Percentiles rank a stretch among this genome's conserved stretches.
Conservation (phyloP, 129 eudicot genomes). For the Sambucus nigra region DNA sequence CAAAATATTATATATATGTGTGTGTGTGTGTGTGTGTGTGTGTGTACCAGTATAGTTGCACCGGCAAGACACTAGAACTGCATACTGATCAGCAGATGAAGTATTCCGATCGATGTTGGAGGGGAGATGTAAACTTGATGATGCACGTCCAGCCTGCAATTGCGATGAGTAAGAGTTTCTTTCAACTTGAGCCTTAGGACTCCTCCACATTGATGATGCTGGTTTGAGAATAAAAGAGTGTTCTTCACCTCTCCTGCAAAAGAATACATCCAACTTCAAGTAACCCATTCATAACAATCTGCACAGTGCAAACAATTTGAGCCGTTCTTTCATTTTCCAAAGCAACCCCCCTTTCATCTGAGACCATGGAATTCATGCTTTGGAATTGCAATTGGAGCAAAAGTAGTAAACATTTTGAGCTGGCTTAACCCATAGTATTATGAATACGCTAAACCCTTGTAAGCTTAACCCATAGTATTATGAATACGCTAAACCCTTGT, state of each 20-base stretch:
- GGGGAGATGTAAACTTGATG: conserved; percentile 34
- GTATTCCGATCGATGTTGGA: conserved; percentile 25
- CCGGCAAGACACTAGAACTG: conserved; percentile 88
- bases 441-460: too few relatives aligned
- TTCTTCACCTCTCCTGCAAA: conserved; percentile 97
- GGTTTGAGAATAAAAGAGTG: conserved; percentile 94
- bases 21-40: too few relatives aligned
- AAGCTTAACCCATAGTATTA: too few relatives aligned
- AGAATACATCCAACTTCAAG: conserved; percentile 19
- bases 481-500: too few relatives aligned
- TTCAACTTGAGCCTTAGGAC: conserved; percentile 31
- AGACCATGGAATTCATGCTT: too few relatives aligned
- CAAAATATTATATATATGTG: background rate
- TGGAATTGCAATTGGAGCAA: too few relatives aligned
- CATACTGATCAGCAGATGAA: conserved; percentile 47
- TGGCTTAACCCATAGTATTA: too few relatives aligned
- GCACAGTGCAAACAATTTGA: background rate
- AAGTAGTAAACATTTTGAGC: too few relatives aligned
- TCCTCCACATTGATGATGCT: conserved; percentile 49
- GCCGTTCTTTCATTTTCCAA: too few relatives aligned
- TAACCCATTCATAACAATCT: conserved; percentile 1
- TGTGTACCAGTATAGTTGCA: conserved; percentile 92
- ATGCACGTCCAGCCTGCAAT: conserved; percentile 26
- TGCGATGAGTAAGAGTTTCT: conserved; percentile 23
- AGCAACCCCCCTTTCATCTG: too few relatives aligned